Percentiles rank a stretch among this genome's conserved stretches.
These are phyloP conservation scores for Ricinus communis DNA, from an alignment of 345 rosid genomes.

Conservation along the genomic window DNA sequence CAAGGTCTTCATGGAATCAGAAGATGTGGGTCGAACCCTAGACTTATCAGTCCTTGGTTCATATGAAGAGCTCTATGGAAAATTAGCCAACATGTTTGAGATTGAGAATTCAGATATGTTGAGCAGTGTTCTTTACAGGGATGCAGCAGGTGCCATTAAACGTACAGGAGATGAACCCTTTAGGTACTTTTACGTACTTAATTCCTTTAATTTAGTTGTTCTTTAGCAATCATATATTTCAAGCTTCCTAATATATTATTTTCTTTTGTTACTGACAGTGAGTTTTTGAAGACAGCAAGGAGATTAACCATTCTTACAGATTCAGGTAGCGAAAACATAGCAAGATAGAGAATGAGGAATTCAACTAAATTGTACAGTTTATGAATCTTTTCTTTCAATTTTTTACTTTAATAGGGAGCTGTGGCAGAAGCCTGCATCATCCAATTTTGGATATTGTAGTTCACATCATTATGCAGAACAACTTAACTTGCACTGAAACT, in stretches of 20 bases:
- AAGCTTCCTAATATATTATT: conserved; percentile 3
- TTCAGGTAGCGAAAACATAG: conserved; percentile 59
- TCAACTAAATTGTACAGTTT: conserved; percentile 40
- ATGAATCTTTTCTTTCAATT: conserved; percentile 1
- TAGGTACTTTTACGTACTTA: conserved; percentile 37
- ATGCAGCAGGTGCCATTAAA: conserved; percentile 61
- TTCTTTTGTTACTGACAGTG: conserved; percentile 45
- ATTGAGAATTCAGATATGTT: conserved; percentile 61
- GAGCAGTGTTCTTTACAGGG: conserved; percentile 62
- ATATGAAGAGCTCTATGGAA: conserved; percentile 66
- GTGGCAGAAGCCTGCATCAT: conserved; percentile 22
- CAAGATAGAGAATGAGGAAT: conserved; percentile 33
- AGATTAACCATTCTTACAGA: conserved; percentile 74
- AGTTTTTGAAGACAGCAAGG: conserved; percentile 79
- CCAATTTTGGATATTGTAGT: conserved; percentile 26
- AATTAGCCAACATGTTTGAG: conserved; percentile 76
- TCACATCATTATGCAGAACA: conserved; percentile 9
- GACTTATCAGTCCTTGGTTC: conserved; percentile 73
- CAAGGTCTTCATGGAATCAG: conserved; percentile 88
- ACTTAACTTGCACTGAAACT: conserved; percentile 1
- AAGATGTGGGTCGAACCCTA: conserved; percentile 77
- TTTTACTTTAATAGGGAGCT: conserved; percentile 15
- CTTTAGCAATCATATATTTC: background rate
- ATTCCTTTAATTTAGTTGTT: background rate
- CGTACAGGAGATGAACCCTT: conserved; percentile 84